These are phyloP conservation scores for Chalciporus sp. DNA, from an alignment of 1,284 basidiomycete species.

Conservation along the genomic window DNA sequence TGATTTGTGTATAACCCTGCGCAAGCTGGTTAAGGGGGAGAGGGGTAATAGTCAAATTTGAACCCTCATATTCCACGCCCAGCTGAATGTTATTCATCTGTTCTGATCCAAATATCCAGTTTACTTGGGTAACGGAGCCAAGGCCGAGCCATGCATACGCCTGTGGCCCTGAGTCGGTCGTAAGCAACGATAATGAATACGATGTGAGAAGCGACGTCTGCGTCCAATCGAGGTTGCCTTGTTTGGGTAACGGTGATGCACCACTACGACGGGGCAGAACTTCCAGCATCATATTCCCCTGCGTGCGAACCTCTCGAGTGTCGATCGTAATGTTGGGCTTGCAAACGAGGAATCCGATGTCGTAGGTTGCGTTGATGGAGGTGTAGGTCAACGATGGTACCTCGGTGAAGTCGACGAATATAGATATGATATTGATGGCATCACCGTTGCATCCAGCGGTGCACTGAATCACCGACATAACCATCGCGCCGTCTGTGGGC, in stretches of 20 bases:
- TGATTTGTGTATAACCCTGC: constrained; percentile 9
- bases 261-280: constrained; percentile 1
- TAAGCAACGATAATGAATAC: constrained; percentile 11
- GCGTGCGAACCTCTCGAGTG: constrained; percentile 22
- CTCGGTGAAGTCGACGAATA: constrained; percentile 13
- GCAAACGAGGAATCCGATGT: constrained; percentile 23
- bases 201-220: constrained; percentile 15
- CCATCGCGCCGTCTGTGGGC: constrained; percentile 15
- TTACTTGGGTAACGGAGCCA: constrained; percentile 10
- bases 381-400: constrained; percentile 11
- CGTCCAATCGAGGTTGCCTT: constrained; percentile 16
- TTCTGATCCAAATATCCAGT: constrained; percentile 11
- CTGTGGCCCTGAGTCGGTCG: constrained; percentile 11
- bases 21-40: constrained; percentile 9
- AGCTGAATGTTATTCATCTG: constrained; percentile 7
- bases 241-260: background rate
- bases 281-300: constrained; percentile 6
- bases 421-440: constrained; percentile 5
- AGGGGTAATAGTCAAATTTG: constrained; percentile 3
- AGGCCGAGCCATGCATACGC: constrained; percentile 7
- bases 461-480: constrained; percentile 16
- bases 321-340: constrained; percentile 25
- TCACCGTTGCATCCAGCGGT: constrained; percentile 10
- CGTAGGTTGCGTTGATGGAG: constrained; percentile 10
- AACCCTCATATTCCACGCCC: background rate